Evolutionary conservation across 164 flowering plant species (phyloP), one percentile per base, ranked within the genome.

Genomic region (Buxus sempervirens): DNA sequence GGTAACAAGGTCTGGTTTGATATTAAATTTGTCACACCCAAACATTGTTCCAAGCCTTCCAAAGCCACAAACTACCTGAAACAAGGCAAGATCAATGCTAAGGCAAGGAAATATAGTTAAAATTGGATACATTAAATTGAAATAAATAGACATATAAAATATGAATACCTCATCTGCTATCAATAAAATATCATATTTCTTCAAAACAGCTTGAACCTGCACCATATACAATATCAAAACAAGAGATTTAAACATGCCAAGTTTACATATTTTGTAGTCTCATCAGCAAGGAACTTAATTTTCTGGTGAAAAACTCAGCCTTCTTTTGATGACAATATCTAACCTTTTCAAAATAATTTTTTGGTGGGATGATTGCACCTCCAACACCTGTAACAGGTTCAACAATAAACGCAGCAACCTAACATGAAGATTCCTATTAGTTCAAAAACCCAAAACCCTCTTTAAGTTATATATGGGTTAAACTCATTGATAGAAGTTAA

Each of bases 351-450:
- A 95, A 95, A 76, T 95, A 95, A 58, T 91, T 87, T 63, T 88
- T 89, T 6, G 99, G 99, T 1, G 99, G 99, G 75, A 76, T 91
- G 56, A 95, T 88, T 56, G 92, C 99, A 60, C 99, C 99, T 48
- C 99, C 99, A 26, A 98, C 97, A 58, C 99, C 99, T 91, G 92
- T 90, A 69, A 95, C 97, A 72, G 99, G 99, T 78, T 95, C 99
- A 23, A 98, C 99, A 64, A 95, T 95, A 76, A 95, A 95, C 24
- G 99, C 99, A 70, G 97, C 99, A 83, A 96, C 87, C 99, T 96
- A 82, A 69, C 74, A 78, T 49, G 16, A 70, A 60, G 21, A 69
- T 32, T n/a, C 5, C 59, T 15, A 42, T 0, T 4, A 49, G 28
- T 28, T 66, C 20, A 73, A 26, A 16, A 61, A 57, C 38, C 3